phyloP scores from a whole-genome alignment of 2,329 filamentous ascomycete genomes.

The Colletotrichum caudatum region DNA sequence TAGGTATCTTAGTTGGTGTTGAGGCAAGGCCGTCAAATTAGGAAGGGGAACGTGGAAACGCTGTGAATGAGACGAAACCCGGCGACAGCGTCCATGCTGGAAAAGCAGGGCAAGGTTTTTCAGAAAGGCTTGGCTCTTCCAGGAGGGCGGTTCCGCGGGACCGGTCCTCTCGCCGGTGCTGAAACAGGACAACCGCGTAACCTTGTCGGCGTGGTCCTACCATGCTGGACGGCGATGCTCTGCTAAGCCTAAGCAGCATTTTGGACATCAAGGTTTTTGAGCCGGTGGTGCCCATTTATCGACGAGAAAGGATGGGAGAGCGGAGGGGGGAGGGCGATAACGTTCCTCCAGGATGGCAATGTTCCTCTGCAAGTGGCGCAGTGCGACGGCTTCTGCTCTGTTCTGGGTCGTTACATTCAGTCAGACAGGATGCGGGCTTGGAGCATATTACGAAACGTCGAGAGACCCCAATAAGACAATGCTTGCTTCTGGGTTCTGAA shows the following conservation, averaged over 20 bases:
- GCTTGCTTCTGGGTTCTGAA: not conserved
- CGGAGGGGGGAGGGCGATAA: not conserved
- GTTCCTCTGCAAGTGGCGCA: too few species aligned
- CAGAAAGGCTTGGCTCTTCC: slow-evolving; percentile 13
- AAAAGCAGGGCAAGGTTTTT: slow-evolving; percentile 26
- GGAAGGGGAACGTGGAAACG: not conserved
- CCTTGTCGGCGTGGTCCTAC: slow-evolving; percentile 22
- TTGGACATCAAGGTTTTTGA: slow-evolving; percentile 2
- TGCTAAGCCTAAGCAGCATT: not conserved
- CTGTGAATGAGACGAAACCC: slow-evolving; percentile 23
- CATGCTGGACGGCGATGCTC: not conserved
- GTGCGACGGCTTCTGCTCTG: too few species aligned
- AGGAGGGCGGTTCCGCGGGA: slow-evolving; percentile 33
- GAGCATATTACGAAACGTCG: not conserved
- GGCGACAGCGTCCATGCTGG: slow-evolving; percentile 1
- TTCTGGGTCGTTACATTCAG: not conserved
- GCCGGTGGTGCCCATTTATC: not conserved
- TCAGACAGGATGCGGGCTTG: not conserved
- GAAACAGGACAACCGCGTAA: slow-evolving; percentile 34
- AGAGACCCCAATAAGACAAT: not conserved
- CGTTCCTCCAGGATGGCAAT: not conserved
- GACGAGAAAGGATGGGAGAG: not conserved
- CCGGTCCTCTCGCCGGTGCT: slow-evolving; percentile 33
- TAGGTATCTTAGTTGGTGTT: not conserved
- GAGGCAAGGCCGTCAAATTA: slow-evolving; percentile 13